Base-by-base conservation (phyloP, 2,329 filamentous ascomycete species). In the Pseudogymnoascus sp. region DNA sequence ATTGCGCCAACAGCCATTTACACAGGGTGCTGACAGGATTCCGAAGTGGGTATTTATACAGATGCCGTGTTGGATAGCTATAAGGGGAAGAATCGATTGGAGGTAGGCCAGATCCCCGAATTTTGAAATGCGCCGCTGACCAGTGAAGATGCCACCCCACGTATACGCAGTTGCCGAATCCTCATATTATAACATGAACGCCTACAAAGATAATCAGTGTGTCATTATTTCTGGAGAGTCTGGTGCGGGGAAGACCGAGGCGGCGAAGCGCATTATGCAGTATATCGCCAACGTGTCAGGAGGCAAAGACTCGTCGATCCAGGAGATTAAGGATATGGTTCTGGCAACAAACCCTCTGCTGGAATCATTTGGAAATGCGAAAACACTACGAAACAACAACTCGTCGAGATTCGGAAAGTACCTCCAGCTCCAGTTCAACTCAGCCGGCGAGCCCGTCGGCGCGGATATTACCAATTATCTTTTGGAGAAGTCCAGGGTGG, bases 181-280 rank as follows among this genome's bases (percentile, higher is more conserved):
- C 6, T 78, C 93, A 63, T 99, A 99, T 81, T 98, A 98, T 81
- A 98, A 99, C 81, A 98, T 99, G 95, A 98, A 98, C 77, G 93
- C 93, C 57, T 99, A 99, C 82, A 92, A 92, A 73, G 95, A 98
- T 71, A 98, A 98, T 79, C 95, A 99, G 77, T 98, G 95, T 79
- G 93, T 99, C 70, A 99, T 99, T 77, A 99, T 99, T 71, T 98
- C 95, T 4, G 95, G 95, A 75, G 95, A 99, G 79, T 98, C 95
- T 2, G 95, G 95, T 75, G 95, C 95, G 36, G 95, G 95, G 76
- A 99, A 99, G 83, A 99, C 95, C 13, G 95, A 99, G 78, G 95
- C 95, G 4, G 95, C 95, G 66, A 98, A 99, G 83, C 89, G 93
- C 72, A 90, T 99, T 73, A 99, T 99, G 93, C 95, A 99, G 79